phyloP scores from a whole-genome alignment of 116 monocot genomes.

The Papilionanthe hybrid region DNA sequence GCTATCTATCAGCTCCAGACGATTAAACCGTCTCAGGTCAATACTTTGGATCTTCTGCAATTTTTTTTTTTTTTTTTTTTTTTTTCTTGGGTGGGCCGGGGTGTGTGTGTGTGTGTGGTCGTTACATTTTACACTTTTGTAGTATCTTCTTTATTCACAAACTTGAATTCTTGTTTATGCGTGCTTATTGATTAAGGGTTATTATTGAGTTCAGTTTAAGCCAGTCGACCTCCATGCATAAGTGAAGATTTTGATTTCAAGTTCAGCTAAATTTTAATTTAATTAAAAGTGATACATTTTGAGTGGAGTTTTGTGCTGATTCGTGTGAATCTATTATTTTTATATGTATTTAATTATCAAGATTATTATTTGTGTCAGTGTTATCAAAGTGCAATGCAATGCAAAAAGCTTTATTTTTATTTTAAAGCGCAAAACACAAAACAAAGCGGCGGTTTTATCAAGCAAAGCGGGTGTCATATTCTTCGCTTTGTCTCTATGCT shows the following conservation, averaged over 20 bases:
- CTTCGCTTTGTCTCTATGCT: too few relatives aligned
- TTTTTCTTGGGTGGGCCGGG: too few relatives aligned
- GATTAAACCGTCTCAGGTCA: constrained; percentile 89
- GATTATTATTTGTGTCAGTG: neutral
- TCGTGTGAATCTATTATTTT: neutral
- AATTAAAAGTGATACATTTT: neutral
- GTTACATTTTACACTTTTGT: neutral
- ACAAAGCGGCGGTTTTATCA: too few relatives aligned
- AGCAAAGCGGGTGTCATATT: too few relatives aligned
- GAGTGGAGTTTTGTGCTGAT: neutral
- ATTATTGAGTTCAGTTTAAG: neutral
- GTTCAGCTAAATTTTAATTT: neutral
- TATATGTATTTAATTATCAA: neutral
- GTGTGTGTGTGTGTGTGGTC: too few relatives aligned
- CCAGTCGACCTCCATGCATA: neutral
- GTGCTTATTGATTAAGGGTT: neutral
- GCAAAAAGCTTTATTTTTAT: too few relatives aligned
- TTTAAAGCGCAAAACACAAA: too few relatives aligned
- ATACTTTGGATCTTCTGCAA: neutral
- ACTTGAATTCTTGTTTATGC: neutral
- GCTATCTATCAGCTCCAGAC: constrained; percentile 72
- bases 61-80: too few relatives aligned
- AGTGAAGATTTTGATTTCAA: too few relatives aligned
- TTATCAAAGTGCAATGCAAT: too few relatives aligned
- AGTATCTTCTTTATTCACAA: neutral